Percentiles rank a stretch among this genome's conserved stretches.
Evolutionary conservation across 306 rosid genomes (phyloP).

Genomic region (Trifolium fragiferum): DNA sequence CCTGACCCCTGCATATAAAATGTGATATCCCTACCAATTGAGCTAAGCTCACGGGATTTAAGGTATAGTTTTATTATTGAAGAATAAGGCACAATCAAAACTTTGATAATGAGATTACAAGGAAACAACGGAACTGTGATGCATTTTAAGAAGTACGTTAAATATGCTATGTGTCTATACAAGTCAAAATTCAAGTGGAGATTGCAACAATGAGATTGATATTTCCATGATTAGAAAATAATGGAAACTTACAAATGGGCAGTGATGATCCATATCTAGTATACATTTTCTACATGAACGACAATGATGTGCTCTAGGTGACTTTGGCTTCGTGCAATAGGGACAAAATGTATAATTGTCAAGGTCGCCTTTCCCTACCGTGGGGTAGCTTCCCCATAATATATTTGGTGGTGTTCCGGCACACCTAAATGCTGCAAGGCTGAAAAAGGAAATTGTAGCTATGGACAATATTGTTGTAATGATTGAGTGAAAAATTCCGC

Average conservation of each 20-base stretch:
- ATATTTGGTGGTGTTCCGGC: constrained; percentile 80
- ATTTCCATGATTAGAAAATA: constrained; percentile 28
- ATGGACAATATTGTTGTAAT: constrained; percentile 63
- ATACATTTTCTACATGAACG: constrained; percentile 83
- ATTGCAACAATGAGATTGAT: constrained; percentile 22
- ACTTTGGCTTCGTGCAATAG: constrained; percentile 89
- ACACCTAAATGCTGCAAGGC: constrained; percentile 73
- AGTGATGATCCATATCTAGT: constrained; percentile 98
- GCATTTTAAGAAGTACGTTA: no score
- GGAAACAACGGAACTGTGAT: background rate
- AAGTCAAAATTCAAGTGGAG: background rate
- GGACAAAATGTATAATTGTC: constrained; percentile 72
- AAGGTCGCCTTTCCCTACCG: constrained; percentile 80
- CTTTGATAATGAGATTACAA: background rate
- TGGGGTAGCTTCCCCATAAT: constrained; percentile 89
- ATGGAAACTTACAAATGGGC: constrained; percentile 88
- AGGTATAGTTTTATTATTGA: background rate
- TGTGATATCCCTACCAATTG: no score
- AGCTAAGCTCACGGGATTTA: background rate
- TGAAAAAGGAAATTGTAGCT: constrained; percentile 68
- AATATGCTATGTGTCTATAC: no score
- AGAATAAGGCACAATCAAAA: background rate
- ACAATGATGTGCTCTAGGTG: constrained; percentile 92
- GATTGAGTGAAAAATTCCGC: constrained; percentile 71
- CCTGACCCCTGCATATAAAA: no score